Evolutionary conservation across 495 filamentous ascomycete species (phyloP).

Genomic region (Penicillium nucicola): DNA sequence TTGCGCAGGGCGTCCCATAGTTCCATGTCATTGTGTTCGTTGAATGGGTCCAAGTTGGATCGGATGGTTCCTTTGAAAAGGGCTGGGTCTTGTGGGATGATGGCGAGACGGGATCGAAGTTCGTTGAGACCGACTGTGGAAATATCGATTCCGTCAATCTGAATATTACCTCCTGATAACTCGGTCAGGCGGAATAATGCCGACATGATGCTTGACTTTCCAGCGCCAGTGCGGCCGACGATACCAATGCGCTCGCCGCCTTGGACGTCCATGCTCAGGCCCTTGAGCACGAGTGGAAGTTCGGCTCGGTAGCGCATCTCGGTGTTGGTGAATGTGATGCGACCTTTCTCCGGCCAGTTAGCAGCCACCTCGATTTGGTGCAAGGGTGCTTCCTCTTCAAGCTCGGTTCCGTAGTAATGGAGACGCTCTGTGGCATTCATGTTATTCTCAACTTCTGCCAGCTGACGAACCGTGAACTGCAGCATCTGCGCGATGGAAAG

Average conservation of each 20-base stretch:
- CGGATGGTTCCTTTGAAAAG: constrained; percentile 91
- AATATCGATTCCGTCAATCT: constrained; percentile 89
- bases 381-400: constrained; percentile 85
- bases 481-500: constrained; percentile 93
- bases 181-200: constrained; percentile 90
- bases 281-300: constrained; percentile 79
- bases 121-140: constrained; percentile 79
- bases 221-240: constrained; percentile 89
- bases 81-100: constrained; percentile 96
- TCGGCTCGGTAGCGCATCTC: constrained; percentile 87
- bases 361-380: constrained; percentile 62
- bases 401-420: constrained; percentile 82
- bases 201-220: constrained; percentile 93
- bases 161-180: constrained; percentile 76
- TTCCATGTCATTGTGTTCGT: constrained; percentile 80
- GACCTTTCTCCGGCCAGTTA: constrained; percentile 79
- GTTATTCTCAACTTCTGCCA: constrained; percentile 94
- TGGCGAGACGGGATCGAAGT: constrained; percentile 82
- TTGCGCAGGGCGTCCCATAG: constrained; percentile 85
- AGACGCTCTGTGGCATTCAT: constrained; percentile 96
- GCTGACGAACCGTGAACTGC: constrained; percentile 89
- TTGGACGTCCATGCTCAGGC: constrained; percentile 69
- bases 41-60: constrained; percentile 89
- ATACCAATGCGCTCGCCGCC: constrained; percentile 92
- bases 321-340: constrained; percentile 80